Evolutionary conservation across 139 green algal genomes (phyloP).

Genomic region (Nannochloris sp.): DNA sequence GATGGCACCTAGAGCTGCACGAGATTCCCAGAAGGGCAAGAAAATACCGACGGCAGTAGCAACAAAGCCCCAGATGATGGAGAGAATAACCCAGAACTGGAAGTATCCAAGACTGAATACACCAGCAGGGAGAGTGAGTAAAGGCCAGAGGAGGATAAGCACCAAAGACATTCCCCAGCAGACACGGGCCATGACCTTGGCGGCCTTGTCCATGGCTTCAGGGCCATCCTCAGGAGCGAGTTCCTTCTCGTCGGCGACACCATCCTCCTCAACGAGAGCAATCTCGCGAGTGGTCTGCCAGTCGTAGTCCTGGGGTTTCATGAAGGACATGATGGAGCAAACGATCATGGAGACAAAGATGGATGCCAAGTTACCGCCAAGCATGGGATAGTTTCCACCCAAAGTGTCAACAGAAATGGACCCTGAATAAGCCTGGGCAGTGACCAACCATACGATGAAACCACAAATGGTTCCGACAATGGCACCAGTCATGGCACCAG

Average conservation of each 20-base stretch:
- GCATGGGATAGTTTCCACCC: conserved; percentile 74
- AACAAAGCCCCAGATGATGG: conserved; percentile 43
- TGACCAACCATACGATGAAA: conserved; percentile 59
- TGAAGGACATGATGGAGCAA: conserved; percentile 45
- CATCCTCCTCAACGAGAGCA: conserved; percentile 47
- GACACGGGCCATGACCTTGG: conserved; percentile 34
- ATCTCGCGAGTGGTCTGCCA: conserved; percentile 43
- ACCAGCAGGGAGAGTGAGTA: conserved; percentile 52
- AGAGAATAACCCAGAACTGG: conserved; percentile 65
- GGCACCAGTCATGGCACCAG: conserved; percentile 61
- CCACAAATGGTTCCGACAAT: conserved; percentile 39
- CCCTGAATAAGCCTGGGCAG: conserved; percentile 23
- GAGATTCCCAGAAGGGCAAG: conserved; percentile 42
- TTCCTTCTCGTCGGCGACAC: conserved; percentile 2
- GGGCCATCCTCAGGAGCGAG: conserved; percentile 13
- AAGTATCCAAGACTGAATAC: conserved; percentile 68
- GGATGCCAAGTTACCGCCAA: conserved; percentile 76
- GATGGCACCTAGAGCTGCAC: conserved; percentile 14
- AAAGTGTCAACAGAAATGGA: conserved; percentile 43
- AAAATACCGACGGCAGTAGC: conserved; percentile 32
- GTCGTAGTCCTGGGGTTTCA: conserved; percentile 51
- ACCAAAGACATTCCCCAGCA: conserved; percentile 45
- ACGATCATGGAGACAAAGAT: conserved; percentile 64
- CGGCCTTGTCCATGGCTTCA: conserved; percentile 36
- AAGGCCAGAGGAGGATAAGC: conserved; percentile 59